Base-by-base conservation (phyloP, 345 rosid species). In the Eucalyptus shirleyi region DNA sequence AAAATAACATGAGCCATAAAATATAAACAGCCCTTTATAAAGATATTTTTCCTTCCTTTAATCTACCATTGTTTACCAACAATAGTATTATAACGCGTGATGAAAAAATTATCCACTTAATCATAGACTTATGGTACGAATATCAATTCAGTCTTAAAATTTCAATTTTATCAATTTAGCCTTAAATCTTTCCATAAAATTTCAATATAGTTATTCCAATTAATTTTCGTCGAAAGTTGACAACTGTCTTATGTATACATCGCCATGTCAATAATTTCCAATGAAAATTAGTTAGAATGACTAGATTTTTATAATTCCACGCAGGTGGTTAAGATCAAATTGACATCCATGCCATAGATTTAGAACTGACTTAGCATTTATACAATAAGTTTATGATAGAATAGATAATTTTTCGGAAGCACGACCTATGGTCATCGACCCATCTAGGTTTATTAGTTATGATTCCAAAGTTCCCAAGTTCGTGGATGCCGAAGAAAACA, bases 291-390 rank as follows among this genome's bases (percentile, higher is more conserved):
- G 62, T 10, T 56, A 24, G 6, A 24, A 56, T 56, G 6, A 56
- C 28, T 9, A 23, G 10, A 24, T 24, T 56, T 24, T 24, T 56
- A 24, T 8, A 56, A 56, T 56, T 56, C 1, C 30, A 10, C 13
- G 1, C 3, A 10, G 0, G 30, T 56, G 6, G 4, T 56, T 56
- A 56, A 56, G 3, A 56, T 56, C 5, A 56, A 56, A 56, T 9
- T 56, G 62, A 24, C 12, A 2, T 24, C 0, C 12, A 56, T 55
- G 2, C 5, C 8, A 55, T 19, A 55, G 5, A 21, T 55, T 67
- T 15, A 15, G 3, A 0, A 67, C 2, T 8, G 5, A 65, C 9
- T 67, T 15, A 9, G 0, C 2, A 17, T 32, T 3, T 1, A 16
- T 5, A 5, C 2, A 7, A 69, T 69, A 77, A 37, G 3, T 77